Conservation (phyloP, 169 alveolate genomes). For the Blepharisma undulans region DNA sequence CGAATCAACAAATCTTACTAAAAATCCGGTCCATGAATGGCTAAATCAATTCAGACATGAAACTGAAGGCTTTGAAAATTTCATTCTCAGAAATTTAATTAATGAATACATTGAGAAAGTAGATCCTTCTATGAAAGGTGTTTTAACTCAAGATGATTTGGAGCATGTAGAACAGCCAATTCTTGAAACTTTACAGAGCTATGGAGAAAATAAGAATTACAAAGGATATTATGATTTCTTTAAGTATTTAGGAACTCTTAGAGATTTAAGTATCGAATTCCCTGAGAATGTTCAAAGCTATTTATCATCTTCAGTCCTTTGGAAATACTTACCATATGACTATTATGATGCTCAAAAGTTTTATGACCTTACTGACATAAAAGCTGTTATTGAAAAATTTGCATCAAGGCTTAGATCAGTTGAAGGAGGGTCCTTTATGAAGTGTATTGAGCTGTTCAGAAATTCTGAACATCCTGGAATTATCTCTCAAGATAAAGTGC, state of each 20-base stretch:
- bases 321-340: background rate
- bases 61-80: conserved; percentile 7
- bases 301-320: background rate
- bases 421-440: background rate
- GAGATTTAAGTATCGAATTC: background rate
- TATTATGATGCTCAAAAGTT: conserved; percentile 6
- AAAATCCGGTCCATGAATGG: conserved; percentile 36
- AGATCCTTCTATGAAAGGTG: conserved; percentile 43
- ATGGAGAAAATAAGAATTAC: conserved; percentile 15
- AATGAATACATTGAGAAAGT: conserved; percentile 19
- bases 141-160: background rate
- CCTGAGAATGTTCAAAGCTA: background rate
- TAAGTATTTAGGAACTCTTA: background rate
- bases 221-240: conserved; percentile 36
- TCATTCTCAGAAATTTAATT: background rate
- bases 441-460: background rate
- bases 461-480: conserved; percentile 13
- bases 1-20: background rate
- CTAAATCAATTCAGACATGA: background rate
- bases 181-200: background rate
- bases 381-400: background rate
- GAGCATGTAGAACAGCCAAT: background rate
- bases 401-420: background rate
- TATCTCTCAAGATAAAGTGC: background rate
- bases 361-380: background rate